phyloP scores from a whole-genome alignment of 768 basidiomycete genomes.

The Naganishia vishniacii region DNA sequence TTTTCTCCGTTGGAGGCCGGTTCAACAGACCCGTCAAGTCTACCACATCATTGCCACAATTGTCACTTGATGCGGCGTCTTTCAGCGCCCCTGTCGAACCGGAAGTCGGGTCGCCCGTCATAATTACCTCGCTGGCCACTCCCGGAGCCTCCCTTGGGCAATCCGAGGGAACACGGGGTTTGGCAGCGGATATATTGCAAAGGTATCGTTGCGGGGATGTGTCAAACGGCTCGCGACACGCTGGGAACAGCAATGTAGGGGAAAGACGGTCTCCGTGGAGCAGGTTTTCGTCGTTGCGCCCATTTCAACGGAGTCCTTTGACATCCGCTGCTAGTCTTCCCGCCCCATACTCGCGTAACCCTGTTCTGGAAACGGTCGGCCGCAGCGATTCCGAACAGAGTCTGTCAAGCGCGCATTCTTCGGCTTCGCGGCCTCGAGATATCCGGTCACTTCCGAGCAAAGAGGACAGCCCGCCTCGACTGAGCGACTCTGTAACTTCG shows the following conservation, averaged over 20 bases:
- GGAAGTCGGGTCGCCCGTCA: not conserved
- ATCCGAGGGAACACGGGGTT: not conserved
- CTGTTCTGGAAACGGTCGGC: too few relatives aligned
- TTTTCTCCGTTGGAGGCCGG: not conserved
- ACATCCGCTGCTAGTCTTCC: not conserved
- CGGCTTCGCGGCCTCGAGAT: not conserved
- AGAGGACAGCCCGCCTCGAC: conserved; percentile 5
- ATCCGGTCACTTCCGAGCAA: not conserved
- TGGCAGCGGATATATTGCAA: not conserved
- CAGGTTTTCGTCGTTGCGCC: conserved; percentile 1
- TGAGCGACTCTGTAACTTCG: conserved; percentile 12
- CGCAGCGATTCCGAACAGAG: conserved; percentile 6
- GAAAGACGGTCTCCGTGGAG: not conserved
- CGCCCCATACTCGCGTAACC: not conserved
- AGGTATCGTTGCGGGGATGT: not conserved
- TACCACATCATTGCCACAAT: conserved; percentile 7
- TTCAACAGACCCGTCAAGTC: not conserved
- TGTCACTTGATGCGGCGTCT: not conserved
- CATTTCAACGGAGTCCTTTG: conserved; percentile 7
- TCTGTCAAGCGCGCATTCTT: not conserved
- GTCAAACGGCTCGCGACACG: not conserved
- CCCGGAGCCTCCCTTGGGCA: not conserved
- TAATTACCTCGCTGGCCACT: not conserved
- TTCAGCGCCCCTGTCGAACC: not conserved
- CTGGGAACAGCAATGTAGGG: not conserved